These are phyloP conservation scores for Pythium chondricola DNA, from an alignment of 352 stramenopile genomes.

Conservation along the genomic window DNA sequence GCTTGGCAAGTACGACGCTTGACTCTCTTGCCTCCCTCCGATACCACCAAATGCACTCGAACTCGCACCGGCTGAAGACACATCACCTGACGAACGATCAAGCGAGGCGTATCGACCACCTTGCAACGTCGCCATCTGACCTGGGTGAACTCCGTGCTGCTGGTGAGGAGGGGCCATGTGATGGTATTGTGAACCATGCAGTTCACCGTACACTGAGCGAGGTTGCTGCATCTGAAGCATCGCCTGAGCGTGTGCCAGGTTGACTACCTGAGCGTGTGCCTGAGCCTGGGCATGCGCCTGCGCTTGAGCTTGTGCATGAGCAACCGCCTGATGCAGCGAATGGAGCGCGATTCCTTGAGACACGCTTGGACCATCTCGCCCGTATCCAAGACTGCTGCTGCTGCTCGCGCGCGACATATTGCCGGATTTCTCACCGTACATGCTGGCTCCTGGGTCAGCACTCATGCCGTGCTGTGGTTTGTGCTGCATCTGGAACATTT, in stretches of 20 bases:
- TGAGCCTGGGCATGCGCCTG: slow-evolving; percentile 24
- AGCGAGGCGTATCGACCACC: slow-evolving; percentile 12
- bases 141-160: slow-evolving; percentile 21
- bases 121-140: slow-evolving; percentile 5
- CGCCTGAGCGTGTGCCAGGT: slow-evolving; percentile 28
- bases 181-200: slow-evolving; percentile 51
- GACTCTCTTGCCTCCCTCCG: slow-evolving; percentile 1
- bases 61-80: neutral
- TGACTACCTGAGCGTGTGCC: slow-evolving; percentile 31
- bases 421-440: slow-evolving; percentile 10
- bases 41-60: slow-evolving; percentile 1
- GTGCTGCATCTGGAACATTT: slow-evolving; percentile 83
- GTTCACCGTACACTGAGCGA: slow-evolving; percentile 32
- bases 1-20: slow-evolving; percentile 5
- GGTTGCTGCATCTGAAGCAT: slow-evolving; percentile 54
- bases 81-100: slow-evolving; percentile 1
- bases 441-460: slow-evolving; percentile 9
- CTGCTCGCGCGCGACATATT: neutral
- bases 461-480: slow-evolving; percentile 34
- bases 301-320: slow-evolving; percentile 16
- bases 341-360: slow-evolving; percentile 44
- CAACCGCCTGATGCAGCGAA: slow-evolving; percentile 44
- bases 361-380: slow-evolving; percentile 22
- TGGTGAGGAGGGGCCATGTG: slow-evolving; percentile 24
- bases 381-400: slow-evolving; percentile 3